phyloP scores from a whole-genome alignment of 371 early-diverging fungal species.

The Mortierella sp. region DNA sequence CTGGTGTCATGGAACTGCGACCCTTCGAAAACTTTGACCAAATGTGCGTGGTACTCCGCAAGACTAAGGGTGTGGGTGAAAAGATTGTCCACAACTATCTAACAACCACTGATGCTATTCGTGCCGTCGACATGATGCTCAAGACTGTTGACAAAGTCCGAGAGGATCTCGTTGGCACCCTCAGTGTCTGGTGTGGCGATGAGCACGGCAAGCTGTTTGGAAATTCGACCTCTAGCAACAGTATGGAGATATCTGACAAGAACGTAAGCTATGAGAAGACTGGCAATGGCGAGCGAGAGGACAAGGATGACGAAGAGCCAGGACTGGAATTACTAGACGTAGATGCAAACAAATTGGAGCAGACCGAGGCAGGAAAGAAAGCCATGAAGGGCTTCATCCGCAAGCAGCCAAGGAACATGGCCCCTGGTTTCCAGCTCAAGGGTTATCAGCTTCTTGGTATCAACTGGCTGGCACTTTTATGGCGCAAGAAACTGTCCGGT shows the following conservation, averaged over 20 bases:
- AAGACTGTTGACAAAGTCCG: conserved; percentile 69
- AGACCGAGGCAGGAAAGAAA: conserved; percentile 37
- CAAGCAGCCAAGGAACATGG: conserved; percentile 69
- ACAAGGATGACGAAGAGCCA: conserved; percentile 24
- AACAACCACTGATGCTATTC: conserved; percentile 76
- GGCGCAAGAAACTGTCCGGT: conserved; percentile 82
- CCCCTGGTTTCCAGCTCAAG: conserved; percentile 72
- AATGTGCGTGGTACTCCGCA: conserved; percentile 64
- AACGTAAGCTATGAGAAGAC: background rate
- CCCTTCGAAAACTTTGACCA: conserved; percentile 72
- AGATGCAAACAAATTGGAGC: conserved; percentile 36
- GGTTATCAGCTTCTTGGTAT: conserved; percentile 95
- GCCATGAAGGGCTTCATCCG: conserved; percentile 61
- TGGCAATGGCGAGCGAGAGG: background rate
- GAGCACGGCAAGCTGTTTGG: conserved; percentile 39
- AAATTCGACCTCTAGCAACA: conserved; percentile 9
- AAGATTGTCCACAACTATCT: conserved; percentile 70
- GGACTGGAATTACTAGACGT: conserved; percentile 30
- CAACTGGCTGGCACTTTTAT: conserved; percentile 90
- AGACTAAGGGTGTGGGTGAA: conserved; percentile 66
- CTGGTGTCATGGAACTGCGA: conserved; percentile 64
- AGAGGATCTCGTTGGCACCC: conserved; percentile 58
- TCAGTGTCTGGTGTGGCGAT: conserved; percentile 65
- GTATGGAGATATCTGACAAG: conserved; percentile 3
- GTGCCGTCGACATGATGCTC: conserved; percentile 80